These are phyloP conservation scores for Paralagenidium karlingii DNA, from an alignment of 352 stramenopile genomes.

Conservation along the genomic window DNA sequence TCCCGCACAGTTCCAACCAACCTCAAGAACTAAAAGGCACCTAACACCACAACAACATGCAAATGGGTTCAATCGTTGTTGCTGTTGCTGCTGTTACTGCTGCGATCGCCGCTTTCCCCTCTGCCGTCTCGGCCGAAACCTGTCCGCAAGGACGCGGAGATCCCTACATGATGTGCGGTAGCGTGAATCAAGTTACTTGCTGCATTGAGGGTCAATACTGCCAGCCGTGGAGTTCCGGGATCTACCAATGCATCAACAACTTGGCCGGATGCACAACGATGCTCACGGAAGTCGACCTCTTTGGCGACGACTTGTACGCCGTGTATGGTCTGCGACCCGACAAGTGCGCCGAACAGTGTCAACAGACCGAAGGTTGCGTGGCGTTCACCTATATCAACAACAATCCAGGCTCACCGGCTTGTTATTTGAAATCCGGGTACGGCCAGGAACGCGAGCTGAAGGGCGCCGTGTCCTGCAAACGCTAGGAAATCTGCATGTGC, in stretches of 20 bases:
- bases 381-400: constrained; percentile 53
- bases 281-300: constrained; percentile 30
- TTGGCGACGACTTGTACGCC: constrained; percentile 27
- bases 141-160: too few relatives aligned
- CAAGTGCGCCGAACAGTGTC: constrained; percentile 31
- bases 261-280: constrained; percentile 17
- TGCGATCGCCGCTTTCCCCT: too few relatives aligned
- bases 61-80: too few relatives aligned
- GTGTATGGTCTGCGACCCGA: constrained; percentile 16
- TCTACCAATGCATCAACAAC: constrained; percentile 21
- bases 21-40: too few relatives aligned
- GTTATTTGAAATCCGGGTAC: constrained; percentile 35
- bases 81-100: too few relatives aligned
- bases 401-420: constrained; percentile 27
- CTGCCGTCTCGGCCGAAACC: too few relatives aligned
- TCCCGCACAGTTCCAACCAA: too few relatives aligned
- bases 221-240: constrained; percentile 19
- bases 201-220: constrained; percentile 21
- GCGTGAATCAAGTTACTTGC: too few relatives aligned
- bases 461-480: constrained; percentile 26
- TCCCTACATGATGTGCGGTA: too few relatives aligned
- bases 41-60: too few relatives aligned
- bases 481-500: too few relatives aligned
- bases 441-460: constrained; percentile 14
- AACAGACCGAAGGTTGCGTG: constrained; percentile 15